Evolutionary conservation across 768 basidiomycete genomes (phyloP), one percentile per base, ranked within the genome.

Genomic region (Suillus alpinus): DNA sequence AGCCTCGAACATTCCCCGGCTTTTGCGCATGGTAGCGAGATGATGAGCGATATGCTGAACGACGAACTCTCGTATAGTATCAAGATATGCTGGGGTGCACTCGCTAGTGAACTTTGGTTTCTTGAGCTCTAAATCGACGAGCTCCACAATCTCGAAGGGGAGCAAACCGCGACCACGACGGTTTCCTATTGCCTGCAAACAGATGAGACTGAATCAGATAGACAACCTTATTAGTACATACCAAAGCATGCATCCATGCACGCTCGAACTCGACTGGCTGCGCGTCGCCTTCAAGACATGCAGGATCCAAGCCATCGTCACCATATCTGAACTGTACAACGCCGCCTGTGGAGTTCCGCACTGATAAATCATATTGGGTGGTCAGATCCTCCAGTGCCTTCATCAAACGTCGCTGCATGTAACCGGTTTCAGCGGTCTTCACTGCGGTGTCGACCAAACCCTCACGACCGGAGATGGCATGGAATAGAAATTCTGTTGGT

Each of bases 381-480:
- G 93, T 94, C 40, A 99, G 78, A 77, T 99, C 97, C 71, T 99
- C 97, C 65, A 99, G 76, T 2, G 96, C 96, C 73, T 99, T 99
- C 97, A 99, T 98, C 63, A 99, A 75, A 59, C 97, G 92, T 55
- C 97, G 87, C 70, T 96, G 94, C 96, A 99, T 99, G 78, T 99
- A 99, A 44, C 97, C 97, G 1, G 97, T 99, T 75, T 99, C 97
- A 14, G 97, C 97, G 0, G 97, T 99, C 78, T 99, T 99, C 76
- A 99, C 97, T 29, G 97, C 97, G 0, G 97, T 99, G 77, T 99
- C 97, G 69, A 99, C 96, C 57, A 99, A 77, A 76, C 97, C 97
- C 78, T 98, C 97, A 68, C 97, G 89, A 60, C 97, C 97, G 14
- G 95, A 97, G 66, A 99, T 98, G 58, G 97, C 97, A 76, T 99